Evolutionary conservation across 345 rosid genomes (phyloP), one percentile per base, ranked within the genome.

Genomic region (Balakata baccata): DNA sequence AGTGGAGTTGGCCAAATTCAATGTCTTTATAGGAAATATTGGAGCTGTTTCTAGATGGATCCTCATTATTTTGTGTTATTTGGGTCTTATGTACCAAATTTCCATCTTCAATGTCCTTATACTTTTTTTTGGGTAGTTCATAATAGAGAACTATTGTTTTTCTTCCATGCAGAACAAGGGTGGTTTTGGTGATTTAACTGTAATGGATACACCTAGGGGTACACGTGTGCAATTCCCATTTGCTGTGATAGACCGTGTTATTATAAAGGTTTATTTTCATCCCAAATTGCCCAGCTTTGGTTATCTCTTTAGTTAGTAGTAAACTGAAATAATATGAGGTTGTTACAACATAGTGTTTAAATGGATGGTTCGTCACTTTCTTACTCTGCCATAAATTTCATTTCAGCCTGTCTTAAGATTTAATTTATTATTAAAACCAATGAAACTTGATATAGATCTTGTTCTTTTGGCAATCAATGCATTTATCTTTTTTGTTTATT

Each of bases 271-370:
- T 20, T 63, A 60, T 58, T 65, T 72, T 70, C 10, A 39, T 5
- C 22, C 14, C 54, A 37, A 72, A 20, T n/a, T 68, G 37, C 41
- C 65, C 5, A 13, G n/a, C 25, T 13, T 64, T 68, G 17, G 50
- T 66, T 74, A 7, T 53, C 77, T 34, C 60, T 16, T 16, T 23
- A 17, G 62, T 57, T 71, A 51, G 22, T 71, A 58, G 6, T 76
- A n/a, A n/a, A n/a, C n/a, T n/a, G n/a, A n/a, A n/a, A n/a, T n/a
- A n/a, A n/a, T n/a, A n/a, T n/a, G n/a, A n/a, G 63, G 86, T 91
- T 63, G 93, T 91, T 64, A 93, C 93, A 76, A 89, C 98, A 18
- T 97, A 91, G 53, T 93, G 98, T 95, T 82, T 93, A 80, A 91
- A 93, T 78, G 98, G 97, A 89, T 93, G 98, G 97, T 93, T 65